Evolutionary conservation across 2,329 filamentous ascomycete genomes (phyloP).

Genomic region (Ophiostoma quercus): DNA sequence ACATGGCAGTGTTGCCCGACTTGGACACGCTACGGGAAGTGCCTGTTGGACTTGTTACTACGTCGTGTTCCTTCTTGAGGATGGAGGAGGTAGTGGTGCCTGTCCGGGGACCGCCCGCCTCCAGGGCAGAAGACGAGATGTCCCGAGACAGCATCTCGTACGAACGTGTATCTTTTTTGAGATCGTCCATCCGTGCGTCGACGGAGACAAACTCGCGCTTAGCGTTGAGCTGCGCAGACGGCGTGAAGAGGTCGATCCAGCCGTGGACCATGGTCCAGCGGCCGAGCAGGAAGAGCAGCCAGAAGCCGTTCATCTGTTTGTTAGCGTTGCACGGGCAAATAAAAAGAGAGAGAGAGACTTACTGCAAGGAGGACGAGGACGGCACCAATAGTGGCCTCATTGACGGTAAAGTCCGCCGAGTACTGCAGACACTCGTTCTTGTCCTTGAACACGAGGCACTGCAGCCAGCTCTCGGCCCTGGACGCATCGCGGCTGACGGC

Average conservation of each 20-base stretch:
- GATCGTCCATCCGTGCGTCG: conserved; percentile 60
- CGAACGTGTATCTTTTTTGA: conserved; percentile 60
- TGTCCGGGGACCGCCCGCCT: conserved; percentile 13
- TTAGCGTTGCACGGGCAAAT: conserved; percentile 6
- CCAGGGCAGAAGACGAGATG: conserved; percentile 22
- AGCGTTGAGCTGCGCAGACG: conserved; percentile 41
- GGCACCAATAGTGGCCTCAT: conserved; percentile 70
- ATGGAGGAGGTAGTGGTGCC: conserved; percentile 12
- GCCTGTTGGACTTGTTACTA: conserved; percentile 42
- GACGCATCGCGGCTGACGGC: conserved; percentile 49
- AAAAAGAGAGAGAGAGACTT: conserved; percentile 39
- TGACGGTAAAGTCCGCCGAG: conserved; percentile 60
- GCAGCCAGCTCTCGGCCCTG: conserved; percentile 60
- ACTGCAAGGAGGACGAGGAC: conserved; percentile 78
- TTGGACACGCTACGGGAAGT: conserved; percentile 13
- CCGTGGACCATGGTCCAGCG: conserved; percentile 79
- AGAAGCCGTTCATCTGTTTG: conserved; percentile 70
- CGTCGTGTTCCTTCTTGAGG: conserved; percentile 32
- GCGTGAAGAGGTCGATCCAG: conserved; percentile 64
- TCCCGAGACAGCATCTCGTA: conserved; percentile 75
- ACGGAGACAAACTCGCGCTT: conserved; percentile 84
- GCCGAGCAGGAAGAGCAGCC: conserved; percentile 75
- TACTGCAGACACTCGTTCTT: conserved; percentile 61
- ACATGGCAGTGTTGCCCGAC: background rate
- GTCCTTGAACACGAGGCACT: conserved; percentile 60